Base-by-base conservation (phyloP, 805 yeast species). In the Suhomyces sp. region DNA sequence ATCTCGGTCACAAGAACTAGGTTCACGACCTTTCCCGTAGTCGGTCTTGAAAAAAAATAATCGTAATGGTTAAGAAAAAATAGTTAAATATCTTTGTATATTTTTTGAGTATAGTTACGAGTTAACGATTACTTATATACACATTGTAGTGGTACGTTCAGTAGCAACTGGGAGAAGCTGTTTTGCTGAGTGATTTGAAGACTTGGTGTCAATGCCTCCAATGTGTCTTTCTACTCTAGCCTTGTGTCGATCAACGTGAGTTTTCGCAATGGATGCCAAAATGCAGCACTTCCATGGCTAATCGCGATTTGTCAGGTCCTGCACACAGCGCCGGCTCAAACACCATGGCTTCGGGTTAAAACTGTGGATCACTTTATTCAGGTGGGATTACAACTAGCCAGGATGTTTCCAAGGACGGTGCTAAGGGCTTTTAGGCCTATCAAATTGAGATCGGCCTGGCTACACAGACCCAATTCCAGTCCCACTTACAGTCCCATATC, bases 1-100 rank as follows among this genome's bases (percentile, higher is more conserved):
- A 76, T 53, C 62, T 74, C 47, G 76, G 77, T 24, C 71, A 70
- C 60, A 55, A 60, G 45, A 47, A 29, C 7, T 52, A 46, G 44
- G 22, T n/a, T 42, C n/a, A 24, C n/a, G 3, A 19, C 13, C 5
- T 38, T 33, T 38, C 19, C 42, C 42, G 42, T 38, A 38, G 8
- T 33, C 36, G 36, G 36, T 33, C 36, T 33, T 33, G 36, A 17
- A 33, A 33, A 33, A 33, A 33, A 33, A 33, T n/a, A 33, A 29
- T 5, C 33, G 33, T 29, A 29, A 29, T 10, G 33, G 33, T 29
- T 29, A 29, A 29, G 33, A 29, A 29, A 29, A 29, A 12, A 29
- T 29, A 29, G 33, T 10, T 6, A 24, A 24, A 29, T 4, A 27
- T 27, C 29, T 27, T 27, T 10, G 29, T 29, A 12, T 29, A 29